Evolutionary conservation across 2,329 filamentous ascomycete genomes (phyloP).

Genomic region (Xylariales sp.): DNA sequence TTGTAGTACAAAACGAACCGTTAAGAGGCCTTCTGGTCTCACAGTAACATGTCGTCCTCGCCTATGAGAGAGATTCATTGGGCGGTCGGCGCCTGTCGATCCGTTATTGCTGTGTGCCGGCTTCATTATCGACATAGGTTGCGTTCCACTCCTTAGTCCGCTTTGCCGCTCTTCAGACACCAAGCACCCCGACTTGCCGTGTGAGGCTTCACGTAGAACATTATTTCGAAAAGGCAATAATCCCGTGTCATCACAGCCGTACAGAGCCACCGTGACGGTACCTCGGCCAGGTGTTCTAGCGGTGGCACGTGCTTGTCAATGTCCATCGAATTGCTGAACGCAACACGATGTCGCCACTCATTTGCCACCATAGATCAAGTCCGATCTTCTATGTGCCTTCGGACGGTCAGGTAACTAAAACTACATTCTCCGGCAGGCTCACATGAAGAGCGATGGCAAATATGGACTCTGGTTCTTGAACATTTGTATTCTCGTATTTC

Average conservation of each 20-base stretch:
- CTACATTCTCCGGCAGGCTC: background rate
- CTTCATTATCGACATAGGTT: slow-evolving; percentile 36
- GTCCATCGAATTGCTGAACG: slow-evolving; percentile 20
- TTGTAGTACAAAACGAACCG: slow-evolving; percentile 41
- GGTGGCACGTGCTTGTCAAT: slow-evolving; percentile 21
- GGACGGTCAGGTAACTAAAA: background rate
- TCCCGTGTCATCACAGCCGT: slow-evolving; percentile 36
- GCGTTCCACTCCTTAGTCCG: slow-evolving; percentile 28
- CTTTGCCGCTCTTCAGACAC: slow-evolving; percentile 23
- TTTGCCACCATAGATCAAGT: slow-evolving; percentile 19
- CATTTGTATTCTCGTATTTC: slow-evolving; percentile 21
- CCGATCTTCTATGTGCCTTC: slow-evolving; percentile 6
- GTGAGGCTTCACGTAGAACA: slow-evolving; percentile 20
- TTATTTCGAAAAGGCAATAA: slow-evolving; percentile 18
- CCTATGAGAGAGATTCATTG: slow-evolving; percentile 46
- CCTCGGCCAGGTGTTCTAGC: slow-evolving; percentile 25
- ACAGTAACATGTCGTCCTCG: slow-evolving; percentile 44
- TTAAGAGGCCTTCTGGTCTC: slow-evolving; percentile 32
- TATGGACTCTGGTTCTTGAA: background rate
- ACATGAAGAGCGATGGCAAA: background rate
- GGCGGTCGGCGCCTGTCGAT: slow-evolving; percentile 29
- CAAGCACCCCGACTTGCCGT: slow-evolving; percentile 17
- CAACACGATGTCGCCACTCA: slow-evolving; percentile 17
- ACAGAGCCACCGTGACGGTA: slow-evolving; percentile 25
- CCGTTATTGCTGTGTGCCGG: slow-evolving; percentile 35